Base-by-base conservation (phyloP, 2,329 filamentous ascomycete species). In the Epichloe hybrida region DNA sequence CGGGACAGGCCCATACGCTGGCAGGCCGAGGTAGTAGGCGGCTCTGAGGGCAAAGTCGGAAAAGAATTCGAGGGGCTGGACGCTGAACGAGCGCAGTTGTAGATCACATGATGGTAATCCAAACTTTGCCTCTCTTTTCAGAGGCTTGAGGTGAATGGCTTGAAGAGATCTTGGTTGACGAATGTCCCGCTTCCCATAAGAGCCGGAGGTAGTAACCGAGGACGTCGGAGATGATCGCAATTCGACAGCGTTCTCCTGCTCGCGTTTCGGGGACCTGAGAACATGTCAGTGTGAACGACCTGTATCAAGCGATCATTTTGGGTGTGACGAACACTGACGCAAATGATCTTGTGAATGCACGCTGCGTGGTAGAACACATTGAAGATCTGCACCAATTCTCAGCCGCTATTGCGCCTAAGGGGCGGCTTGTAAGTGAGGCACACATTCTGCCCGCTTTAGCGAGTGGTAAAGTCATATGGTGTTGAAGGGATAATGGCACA, bases 21-120 rank as follows among this genome's bases (percentile, higher is more conserved):
- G 85, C 2, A 98, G 81, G 17, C 85, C 81, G 41, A 96, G 80
- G 70, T 91, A 98, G 72, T 97, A 98, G 51, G 93, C 93, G 4
- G 90, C 90, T 57, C 93, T 86, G 50, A 97, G 74, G 47, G 90
- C 89, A 65, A 98, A 97, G 71, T 98, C 93, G 67, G 84, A 77
- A 65, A 95, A 96, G 71, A 96, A 90, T 61, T 95, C 88, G 53
- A 98, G 80, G 59, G 95, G 93, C 53, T 89, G 88, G 37, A 90
- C 74, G 61, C 79, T 89, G 75, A 88, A 98, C 36, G 91, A 95
- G 58, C 93, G 88, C 46, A 98, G 73, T 66, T 98, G 93, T 36
- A 98, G 81, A 66, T 96, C 84, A 72, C 88, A 95, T 11, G 86
- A 81, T 12, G 89, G 89, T 37, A 95, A 79, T 48, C 88, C 88